Evolutionary conservation across 176 grass and related monocot genomes (phyloP).

Genomic region (Tillandsia fasciculata): DNA sequence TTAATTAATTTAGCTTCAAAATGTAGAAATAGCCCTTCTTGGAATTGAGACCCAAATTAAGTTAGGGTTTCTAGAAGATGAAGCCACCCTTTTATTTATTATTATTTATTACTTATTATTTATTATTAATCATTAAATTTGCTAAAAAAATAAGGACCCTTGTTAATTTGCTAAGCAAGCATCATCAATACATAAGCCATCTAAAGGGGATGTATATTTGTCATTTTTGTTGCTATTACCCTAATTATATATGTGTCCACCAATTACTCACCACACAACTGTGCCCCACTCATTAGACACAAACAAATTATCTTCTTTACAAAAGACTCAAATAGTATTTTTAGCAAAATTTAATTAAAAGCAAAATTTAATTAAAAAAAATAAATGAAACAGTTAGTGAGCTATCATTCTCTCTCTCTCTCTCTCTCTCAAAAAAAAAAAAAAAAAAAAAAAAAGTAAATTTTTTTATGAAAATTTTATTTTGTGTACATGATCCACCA

Average conservation of each 20-base stretch:
- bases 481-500: too few species aligned
- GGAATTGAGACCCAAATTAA: slow-evolving; percentile 24
- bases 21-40: slow-evolving; percentile 15
- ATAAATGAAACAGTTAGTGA: too few species aligned
- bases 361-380: too few species aligned
- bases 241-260: slow-evolving; percentile 24
- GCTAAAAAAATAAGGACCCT: not conserved
- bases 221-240: slow-evolving; percentile 17
- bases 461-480: too few species aligned
- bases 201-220: not conserved
- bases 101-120: too few species aligned
- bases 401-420: too few species aligned
- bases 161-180: slow-evolving; percentile 23
- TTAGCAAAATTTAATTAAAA: too few species aligned
- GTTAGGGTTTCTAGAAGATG: slow-evolving; percentile 17
- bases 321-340: too few species aligned
- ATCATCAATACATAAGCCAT: slow-evolving; percentile 13
- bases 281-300: not conserved
- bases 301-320: too few species aligned
- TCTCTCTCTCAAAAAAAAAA: too few species aligned
- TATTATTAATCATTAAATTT: not conserved
- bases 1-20: not conserved
- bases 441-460: too few species aligned
- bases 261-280: not conserved
- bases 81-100: not conserved